Evolutionary conservation across 768 basidiomycete genomes (phyloP).

Genomic region (Leccinum rimulosum): DNA sequence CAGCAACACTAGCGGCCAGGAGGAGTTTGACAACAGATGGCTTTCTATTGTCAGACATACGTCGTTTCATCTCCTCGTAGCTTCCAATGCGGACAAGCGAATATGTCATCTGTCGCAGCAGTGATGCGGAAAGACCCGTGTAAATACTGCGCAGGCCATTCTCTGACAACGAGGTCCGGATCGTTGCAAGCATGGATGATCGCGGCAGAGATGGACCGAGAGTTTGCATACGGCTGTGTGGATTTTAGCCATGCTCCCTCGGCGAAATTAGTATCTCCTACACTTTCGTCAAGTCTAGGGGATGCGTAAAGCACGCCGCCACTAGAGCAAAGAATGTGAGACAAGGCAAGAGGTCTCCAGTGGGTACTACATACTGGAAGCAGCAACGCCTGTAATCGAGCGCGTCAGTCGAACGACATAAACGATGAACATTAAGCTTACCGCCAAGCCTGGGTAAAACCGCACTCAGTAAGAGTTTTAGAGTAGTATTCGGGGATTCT

Average conservation of each 20-base stretch:
- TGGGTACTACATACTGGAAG: slow-evolving; percentile 50
- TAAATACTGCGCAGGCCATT: slow-evolving; percentile 76
- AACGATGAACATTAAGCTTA: slow-evolving; percentile 23
- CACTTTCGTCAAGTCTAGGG: slow-evolving; percentile 86
- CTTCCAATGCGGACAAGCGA: slow-evolving; percentile 80
- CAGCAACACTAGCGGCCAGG: slow-evolving; percentile 66
- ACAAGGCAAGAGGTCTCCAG: neutral
- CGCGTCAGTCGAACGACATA: slow-evolving; percentile 1
- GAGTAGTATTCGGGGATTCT: slow-evolving; percentile 5
- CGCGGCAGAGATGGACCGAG: slow-evolving; percentile 47
- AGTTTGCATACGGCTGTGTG: slow-evolving; percentile 77
- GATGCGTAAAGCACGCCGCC: slow-evolving; percentile 81
- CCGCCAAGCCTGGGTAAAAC: slow-evolving; percentile 56
- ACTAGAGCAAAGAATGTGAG: slow-evolving; percentile 40
- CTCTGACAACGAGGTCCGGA: slow-evolving; percentile 61
- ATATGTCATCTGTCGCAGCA: slow-evolving; percentile 90
- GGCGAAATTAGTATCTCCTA: slow-evolving; percentile 32
- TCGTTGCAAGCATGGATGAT: slow-evolving; percentile 63
- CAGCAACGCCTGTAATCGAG: slow-evolving; percentile 50
- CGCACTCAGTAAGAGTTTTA: neutral
- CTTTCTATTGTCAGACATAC: slow-evolving; percentile 47
- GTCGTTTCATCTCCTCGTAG: slow-evolving; percentile 74
- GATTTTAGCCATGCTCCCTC: slow-evolving; percentile 2
- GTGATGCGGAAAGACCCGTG: slow-evolving; percentile 77
- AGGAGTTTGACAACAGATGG: slow-evolving; percentile 58